phyloP scores from a whole-genome alignment of 2,329 filamentous ascomycete species.

The Colletotrichum tofieldiae region DNA sequence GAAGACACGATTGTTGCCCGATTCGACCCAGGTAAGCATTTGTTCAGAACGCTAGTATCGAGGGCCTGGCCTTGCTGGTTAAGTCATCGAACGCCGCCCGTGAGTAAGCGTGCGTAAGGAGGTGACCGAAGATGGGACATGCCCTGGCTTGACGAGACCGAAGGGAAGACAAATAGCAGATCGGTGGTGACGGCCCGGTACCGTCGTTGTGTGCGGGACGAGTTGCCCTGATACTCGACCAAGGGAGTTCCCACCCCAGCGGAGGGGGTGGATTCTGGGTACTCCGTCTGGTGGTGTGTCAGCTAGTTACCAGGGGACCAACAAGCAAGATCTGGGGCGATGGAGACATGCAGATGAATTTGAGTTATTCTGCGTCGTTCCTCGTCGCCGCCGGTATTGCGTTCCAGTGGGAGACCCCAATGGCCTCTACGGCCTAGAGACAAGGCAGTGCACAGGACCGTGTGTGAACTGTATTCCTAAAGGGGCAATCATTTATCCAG shows the following conservation, averaged over 20 bases:
- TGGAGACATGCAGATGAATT: conserved; percentile 40
- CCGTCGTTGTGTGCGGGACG: conserved; percentile 20
- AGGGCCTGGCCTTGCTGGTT: conserved; percentile 30
- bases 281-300: conserved; percentile 29
- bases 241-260: conserved; percentile 32
- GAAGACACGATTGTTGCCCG: conserved; percentile 32
- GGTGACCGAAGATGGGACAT: conserved; percentile 18
- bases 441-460: conserved; percentile 5
- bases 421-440: conserved; percentile 10
- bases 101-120: conserved; percentile 42
- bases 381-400: conserved; percentile 19
- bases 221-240: conserved; percentile 32
- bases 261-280: conserved; percentile 2
- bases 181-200: conserved; percentile 6
- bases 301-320: conserved; percentile 29
- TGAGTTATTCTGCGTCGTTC: conserved; percentile 39
- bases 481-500: conserved; percentile 10
- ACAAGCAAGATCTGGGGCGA: conserved; percentile 30
- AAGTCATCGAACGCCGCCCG: conserved; percentile 35
- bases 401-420: background rate
- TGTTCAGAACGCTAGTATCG: conserved; percentile 21
- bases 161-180: background rate
- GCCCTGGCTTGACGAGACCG: conserved; percentile 9
- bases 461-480: conserved; percentile 29
- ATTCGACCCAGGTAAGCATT: conserved; percentile 22